phyloP scores from a whole-genome alignment of 2,329 filamentous ascomycete species.

The Boeremia lycopersici region DNA sequence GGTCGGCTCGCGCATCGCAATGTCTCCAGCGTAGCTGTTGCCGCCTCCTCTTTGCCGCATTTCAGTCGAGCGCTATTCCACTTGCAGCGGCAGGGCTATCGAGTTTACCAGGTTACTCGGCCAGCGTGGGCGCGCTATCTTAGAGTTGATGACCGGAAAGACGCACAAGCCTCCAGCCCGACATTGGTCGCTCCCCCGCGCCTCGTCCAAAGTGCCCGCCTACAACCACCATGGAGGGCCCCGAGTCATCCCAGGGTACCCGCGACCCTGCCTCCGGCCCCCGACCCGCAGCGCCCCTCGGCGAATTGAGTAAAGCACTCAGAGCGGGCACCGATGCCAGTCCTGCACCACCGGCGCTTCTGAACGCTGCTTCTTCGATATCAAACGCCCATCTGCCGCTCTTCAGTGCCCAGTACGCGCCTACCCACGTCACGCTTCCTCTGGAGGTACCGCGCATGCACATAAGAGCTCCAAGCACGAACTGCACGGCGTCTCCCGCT shows the following conservation, averaged over 20 bases:
- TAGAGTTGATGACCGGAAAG: constrained; percentile 12
- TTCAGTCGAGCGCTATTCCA: constrained; percentile 5
- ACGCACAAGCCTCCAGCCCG: constrained; percentile 23
- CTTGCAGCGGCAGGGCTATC: constrained; percentile 9
- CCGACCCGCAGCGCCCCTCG: constrained; percentile 22
- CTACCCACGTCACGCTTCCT: constrained; percentile 34
- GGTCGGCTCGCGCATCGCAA: neutral
- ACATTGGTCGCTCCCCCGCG: constrained; percentile 34
- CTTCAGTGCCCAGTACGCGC: constrained; percentile 11
- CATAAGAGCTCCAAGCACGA: constrained; percentile 29
- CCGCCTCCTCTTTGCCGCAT: neutral
- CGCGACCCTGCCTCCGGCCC: constrained; percentile 17
- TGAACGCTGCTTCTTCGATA: constrained; percentile 5
- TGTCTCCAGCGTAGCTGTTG: neutral
- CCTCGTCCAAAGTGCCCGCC: constrained; percentile 18
- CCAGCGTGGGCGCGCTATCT: constrained; percentile 10
- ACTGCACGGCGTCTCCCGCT: too few relatives aligned
- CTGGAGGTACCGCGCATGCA: constrained; percentile 28
- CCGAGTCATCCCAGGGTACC: constrained; percentile 27
- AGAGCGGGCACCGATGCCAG: constrained; percentile 6
- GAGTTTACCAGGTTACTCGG: constrained; percentile 1
- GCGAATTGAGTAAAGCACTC: constrained; percentile 14
- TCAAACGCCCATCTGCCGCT: constrained; percentile 10
- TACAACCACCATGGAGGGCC: constrained; percentile 43
- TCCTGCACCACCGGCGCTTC: constrained; percentile 1